Conservation (phyloP, 2,329 filamentous ascomycete genomes). For the Trichoderma hamatum region DNA sequence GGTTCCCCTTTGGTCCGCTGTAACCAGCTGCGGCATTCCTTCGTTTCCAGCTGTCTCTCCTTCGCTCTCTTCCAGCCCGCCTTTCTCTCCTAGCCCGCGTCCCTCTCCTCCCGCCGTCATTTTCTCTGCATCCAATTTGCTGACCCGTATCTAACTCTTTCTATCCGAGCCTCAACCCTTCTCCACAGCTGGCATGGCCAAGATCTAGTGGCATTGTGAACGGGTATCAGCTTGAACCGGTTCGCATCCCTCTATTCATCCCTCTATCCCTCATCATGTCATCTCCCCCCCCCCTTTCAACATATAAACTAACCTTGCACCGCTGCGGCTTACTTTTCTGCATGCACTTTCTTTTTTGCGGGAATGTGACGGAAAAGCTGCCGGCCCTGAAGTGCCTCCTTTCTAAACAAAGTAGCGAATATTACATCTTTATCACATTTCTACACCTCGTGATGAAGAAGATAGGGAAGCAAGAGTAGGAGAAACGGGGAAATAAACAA, state of each 20-base stretch:
- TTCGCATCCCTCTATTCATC: slow-evolving; percentile 14
- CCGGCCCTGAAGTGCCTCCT: slow-evolving; percentile 10
- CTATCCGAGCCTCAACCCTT: background rate
- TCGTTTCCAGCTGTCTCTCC: background rate
- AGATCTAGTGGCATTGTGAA: slow-evolving; percentile 2
- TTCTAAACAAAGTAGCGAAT: background rate
- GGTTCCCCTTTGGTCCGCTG: slow-evolving; percentile 26
- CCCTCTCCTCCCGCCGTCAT: background rate
- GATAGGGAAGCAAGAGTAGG: slow-evolving; percentile 7
- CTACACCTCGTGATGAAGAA: slow-evolving; percentile 16
- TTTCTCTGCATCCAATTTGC: background rate
- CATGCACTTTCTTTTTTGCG: background rate
- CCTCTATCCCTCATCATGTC: slow-evolving; percentile 11
- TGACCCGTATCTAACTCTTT: background rate
- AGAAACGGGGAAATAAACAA: slow-evolving; percentile 8
- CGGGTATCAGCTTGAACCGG: background rate
- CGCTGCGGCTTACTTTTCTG: slow-evolving; percentile 9
- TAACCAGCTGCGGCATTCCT: slow-evolving; percentile 27
- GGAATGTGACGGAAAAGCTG: slow-evolving; percentile 28
- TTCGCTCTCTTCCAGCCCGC: background rate
- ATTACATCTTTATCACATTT: slow-evolving; percentile 9
- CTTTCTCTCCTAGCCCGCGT: slow-evolving; percentile 14
- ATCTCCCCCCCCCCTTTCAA: slow-evolving; percentile 1
- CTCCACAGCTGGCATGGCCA: background rate
- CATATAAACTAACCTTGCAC: background rate